Evolutionary conservation across 2,329 filamentous ascomycete species (phyloP), one percentile per base, ranked within the genome.

Genomic region (Cercospora citrullina): DNA sequence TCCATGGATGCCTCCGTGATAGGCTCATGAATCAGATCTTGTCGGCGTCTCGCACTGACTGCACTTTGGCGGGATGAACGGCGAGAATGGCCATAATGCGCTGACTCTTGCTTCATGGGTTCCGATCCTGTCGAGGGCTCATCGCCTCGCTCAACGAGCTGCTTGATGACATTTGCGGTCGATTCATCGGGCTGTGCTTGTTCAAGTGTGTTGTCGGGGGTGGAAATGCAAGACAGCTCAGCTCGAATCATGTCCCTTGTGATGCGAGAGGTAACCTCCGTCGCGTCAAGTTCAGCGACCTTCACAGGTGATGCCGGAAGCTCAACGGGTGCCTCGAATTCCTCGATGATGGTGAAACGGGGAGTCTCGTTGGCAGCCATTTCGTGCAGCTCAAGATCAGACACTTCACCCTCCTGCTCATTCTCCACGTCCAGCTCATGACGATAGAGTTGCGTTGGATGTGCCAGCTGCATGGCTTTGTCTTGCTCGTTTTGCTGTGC

Each of bases 171-270:
- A 30, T 68, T 66, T 21, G 70, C 66, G 14, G 71, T 70, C 10
- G 68, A 70, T 16, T 70, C 70, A 53, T 70, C 68, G 5, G 65
- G 60, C 64, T 66, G 70, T n/a, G 59, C 63, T 66, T 70, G 67
- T 36, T 68, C 59, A 10, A 64, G 62, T 5, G 70, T 73, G 18
- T 71, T 73, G 58, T 72, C 72, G 6, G 60, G 64, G 53, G 70
- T 73, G 1, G 77, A 75, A 45, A 74, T 74, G 2, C 73, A 75
- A 18, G 64, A 60, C 7, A 79, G 72, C 48, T 75, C 77, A 31
- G 78, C 77, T 55, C 75, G 74, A 45, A 80, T 74, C 72, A 80
- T 68, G 9, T 77, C 77, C 60, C 78, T 68, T 2, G 79, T 80
- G 28, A 80, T 73, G 23, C 75, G 75, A n/a, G 59, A 64, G 33